Evolutionary conservation across 208 protist species (phyloP).

Genomic region (Leptomonas seymouri): DNA sequence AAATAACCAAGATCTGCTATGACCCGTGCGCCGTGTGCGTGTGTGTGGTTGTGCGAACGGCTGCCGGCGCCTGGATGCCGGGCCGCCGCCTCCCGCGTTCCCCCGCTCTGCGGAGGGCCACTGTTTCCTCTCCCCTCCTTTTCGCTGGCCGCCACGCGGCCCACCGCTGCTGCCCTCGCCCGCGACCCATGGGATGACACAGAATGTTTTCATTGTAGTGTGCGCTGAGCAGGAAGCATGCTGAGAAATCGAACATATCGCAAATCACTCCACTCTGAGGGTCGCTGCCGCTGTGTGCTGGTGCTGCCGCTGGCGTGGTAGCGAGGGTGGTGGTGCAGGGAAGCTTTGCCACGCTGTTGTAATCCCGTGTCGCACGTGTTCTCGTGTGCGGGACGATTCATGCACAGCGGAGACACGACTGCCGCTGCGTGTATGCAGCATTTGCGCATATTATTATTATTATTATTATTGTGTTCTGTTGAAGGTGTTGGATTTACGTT

Average conservation of each 20-base stretch:
- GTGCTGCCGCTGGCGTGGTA: neutral
- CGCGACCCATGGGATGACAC: conserved; percentile 18
- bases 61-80: conserved; percentile 1
- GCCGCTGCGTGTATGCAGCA: neutral
- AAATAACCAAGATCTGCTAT: conserved; percentile 86
- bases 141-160: neutral
- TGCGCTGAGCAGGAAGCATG: conserved; percentile 32
- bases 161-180: neutral
- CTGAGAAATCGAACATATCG: conserved; percentile 39
- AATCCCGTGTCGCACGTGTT: conserved; percentile 43
- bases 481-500: no score
- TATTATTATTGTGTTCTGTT: no score
- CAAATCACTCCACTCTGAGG: conserved; percentile 40
- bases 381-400: conserved; percentile 48
- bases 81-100: neutral
- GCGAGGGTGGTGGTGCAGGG: neutral
- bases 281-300: neutral
- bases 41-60: neutral
- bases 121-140: neutral
- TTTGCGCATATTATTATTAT: no score
- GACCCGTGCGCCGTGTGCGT: conserved; percentile 20
- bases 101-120: neutral
- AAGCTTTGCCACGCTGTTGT: conserved; percentile 29
- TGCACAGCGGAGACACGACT: conserved; percentile 50
- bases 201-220: conserved; percentile 33